Base-by-base conservation (phyloP, 176 grass and related monocot genomes). In the Aegilops bicornis region DNA sequence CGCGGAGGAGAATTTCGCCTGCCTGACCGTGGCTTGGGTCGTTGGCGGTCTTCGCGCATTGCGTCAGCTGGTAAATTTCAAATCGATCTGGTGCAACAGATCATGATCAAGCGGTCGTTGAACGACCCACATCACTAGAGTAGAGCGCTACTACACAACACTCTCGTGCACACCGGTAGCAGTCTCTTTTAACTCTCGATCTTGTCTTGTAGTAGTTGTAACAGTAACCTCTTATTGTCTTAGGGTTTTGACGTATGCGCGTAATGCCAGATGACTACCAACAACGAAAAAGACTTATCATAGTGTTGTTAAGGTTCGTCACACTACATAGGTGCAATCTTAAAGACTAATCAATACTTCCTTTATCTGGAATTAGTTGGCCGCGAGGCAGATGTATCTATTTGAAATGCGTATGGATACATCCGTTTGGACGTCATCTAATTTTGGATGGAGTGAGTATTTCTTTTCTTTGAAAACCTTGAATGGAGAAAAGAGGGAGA, bases 61-160 rank as follows among this genome's bases (percentile, higher is more conserved):
- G 81, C 89, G 81, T 91, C 89, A 87, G 89, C 74, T 33, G 47
- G 64, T 79, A 33, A 79, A 27, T 27, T 76, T 78, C 2, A 31
- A 76, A 76, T 76, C 43, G 73, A 83, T 90, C 85, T 35, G 89
- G 79, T 83, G 84, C 89, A 84, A 80, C 89, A 69, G 81, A 88
- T 91, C 89, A 91, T 88, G 89, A 91, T 91, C 82, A 17, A 13
- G 47, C 77, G 50, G 89, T 68, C 37, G 85, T 77, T 91, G 76
- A 85, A 88, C 89, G 59, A 85, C 76, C 77, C 63, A 76, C 33
- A 16, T 79, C 23, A 78, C 67, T 74, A 70, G 56, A 86, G 17
- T 78, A 64, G 64, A 54, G 35, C 62, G 5, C 48, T 5, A 48
- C 80, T 71, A 23, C 66, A 82, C 37, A 23, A 33, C 68, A 50